Evolutionary conservation across 371 early-diverging fungal genomes (phyloP).

Genomic region (Choanephora cucurbitarum): DNA sequence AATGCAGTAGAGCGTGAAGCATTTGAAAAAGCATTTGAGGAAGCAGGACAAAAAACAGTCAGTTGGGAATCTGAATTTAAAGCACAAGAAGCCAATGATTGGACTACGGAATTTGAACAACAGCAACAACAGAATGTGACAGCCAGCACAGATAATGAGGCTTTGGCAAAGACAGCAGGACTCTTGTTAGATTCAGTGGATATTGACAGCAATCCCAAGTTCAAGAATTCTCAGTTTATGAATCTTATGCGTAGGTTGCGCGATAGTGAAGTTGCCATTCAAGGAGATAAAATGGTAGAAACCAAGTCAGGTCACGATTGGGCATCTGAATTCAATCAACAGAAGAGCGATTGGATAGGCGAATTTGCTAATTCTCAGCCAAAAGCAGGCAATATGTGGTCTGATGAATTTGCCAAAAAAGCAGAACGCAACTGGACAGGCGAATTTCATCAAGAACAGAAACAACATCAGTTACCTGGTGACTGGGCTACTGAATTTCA

Average conservation of each 20-base stretch:
- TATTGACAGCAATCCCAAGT: conserved; percentile 81
- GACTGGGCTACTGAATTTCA: conserved; percentile 66
- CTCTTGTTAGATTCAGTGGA: conserved; percentile 79
- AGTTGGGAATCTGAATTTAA: conserved; percentile 61
- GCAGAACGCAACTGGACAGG: conserved; percentile 39
- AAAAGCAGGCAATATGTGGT: conserved; percentile 26
- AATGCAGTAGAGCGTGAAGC: conserved; percentile 36
- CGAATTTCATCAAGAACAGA: conserved; percentile 50
- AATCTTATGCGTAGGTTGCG: conserved; percentile 87
- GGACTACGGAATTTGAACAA: conserved; percentile 58
- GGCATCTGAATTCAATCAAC: conserved; percentile 44
- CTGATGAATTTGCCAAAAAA: conserved; percentile 34
- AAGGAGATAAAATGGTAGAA: conserved; percentile 81
- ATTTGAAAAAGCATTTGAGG: conserved; percentile 77
- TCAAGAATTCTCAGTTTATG: conserved; percentile 89
- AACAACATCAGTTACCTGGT: conserved; percentile 22
- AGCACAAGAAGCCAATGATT: conserved; percentile 46
- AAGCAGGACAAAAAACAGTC: conserved; percentile 46
- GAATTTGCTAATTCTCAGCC: conserved; percentile 43
- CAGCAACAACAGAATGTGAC: conserved; percentile 18
- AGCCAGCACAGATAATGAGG: conserved; percentile 54
- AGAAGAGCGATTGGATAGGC: conserved; percentile 55
- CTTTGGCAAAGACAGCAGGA: conserved; percentile 85
- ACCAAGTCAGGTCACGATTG: conserved; percentile 33
- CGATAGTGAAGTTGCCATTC: conserved; percentile 83